Evolutionary conservation across 352 stramenopile species (phyloP).

Genomic region (Pythium utonaiense): DNA sequence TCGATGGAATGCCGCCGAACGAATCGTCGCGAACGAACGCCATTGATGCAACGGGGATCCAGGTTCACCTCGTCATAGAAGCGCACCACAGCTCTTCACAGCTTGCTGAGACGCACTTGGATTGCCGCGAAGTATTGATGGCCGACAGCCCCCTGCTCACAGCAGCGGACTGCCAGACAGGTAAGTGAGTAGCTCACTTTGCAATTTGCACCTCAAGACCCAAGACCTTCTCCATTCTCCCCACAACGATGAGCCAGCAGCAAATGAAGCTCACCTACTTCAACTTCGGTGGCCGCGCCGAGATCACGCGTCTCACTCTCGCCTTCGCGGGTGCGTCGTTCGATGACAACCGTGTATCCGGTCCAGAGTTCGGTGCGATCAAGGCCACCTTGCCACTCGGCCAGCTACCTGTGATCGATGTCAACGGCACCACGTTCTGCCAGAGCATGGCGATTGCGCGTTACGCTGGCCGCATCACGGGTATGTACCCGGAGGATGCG

Average conservation of each 20-base stretch:
- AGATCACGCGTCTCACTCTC: conserved; percentile 27
- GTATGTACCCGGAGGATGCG: conserved; percentile 11
- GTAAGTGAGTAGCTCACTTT: too few species aligned
- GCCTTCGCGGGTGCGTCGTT: conserved; percentile 25
- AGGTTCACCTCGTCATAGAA: too few species aligned
- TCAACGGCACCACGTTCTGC: conserved; percentile 23
- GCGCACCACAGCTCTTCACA: too few species aligned
- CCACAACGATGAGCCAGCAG: not conserved
- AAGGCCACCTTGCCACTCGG: conserved; percentile 31
- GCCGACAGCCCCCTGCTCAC: too few species aligned
- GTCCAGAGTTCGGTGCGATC: conserved; percentile 14
- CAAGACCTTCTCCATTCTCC: not conserved
- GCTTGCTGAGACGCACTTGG: too few species aligned
- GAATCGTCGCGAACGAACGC: too few species aligned
- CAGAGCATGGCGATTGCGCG: conserved; percentile 31
- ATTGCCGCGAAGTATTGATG: too few species aligned
- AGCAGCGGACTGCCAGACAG: too few species aligned
- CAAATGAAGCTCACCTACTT: conserved; percentile 27
- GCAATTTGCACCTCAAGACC: too few species aligned
- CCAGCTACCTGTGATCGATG: conserved; percentile 26
- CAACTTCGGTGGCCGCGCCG: conserved; percentile 20
- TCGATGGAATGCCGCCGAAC: too few species aligned
- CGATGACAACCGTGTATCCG: conserved; percentile 27
- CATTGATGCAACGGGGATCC: too few species aligned
- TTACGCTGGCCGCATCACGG: conserved; percentile 27